phyloP scores from a whole-genome alignment of 257 asterid genomes.

The Plectranthus barbatus region DNA sequence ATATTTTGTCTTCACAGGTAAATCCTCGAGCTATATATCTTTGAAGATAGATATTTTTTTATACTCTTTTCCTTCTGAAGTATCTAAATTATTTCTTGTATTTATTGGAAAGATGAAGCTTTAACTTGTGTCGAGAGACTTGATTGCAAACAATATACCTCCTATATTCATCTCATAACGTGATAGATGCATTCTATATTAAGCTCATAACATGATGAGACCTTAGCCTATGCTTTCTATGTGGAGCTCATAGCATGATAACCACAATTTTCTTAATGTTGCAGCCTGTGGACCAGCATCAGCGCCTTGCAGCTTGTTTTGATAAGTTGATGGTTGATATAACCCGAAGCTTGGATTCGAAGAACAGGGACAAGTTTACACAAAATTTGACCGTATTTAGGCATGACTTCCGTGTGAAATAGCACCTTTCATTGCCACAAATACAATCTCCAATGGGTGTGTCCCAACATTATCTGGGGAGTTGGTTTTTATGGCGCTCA shows the following conservation, averaged over 20 bases:
- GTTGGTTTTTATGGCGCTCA: background rate
- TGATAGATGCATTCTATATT: too few species aligned
- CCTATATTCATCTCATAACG: background rate
- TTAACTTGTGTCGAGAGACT: background rate
- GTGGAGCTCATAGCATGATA: background rate
- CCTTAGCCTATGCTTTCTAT: too few species aligned
- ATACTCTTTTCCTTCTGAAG: background rate
- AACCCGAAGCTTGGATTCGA: conserved; percentile 79
- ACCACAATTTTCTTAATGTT: conserved; percentile 8
- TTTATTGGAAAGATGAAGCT: background rate
- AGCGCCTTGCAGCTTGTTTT: conserved; percentile 68
- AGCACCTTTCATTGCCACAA: conserved; percentile 7
- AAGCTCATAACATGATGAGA: too few species aligned
- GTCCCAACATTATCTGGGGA: background rate
- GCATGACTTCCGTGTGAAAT: conserved; percentile 81
- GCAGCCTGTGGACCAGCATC: conserved; percentile 91
- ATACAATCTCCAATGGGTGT: background rate
- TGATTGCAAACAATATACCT: background rate
- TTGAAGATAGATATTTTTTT: conserved; percentile 1
- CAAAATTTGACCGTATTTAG: conserved; percentile 76
- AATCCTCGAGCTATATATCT: background rate
- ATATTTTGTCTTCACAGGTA: conserved; percentile 88
- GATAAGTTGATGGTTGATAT: conserved; percentile 86
- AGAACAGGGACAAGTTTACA: conserved; percentile 92
- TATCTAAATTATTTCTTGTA: background rate